Base-by-base conservation (phyloP, 1,284 basidiomycete genomes). In the Amylostereum areolatum region DNA sequence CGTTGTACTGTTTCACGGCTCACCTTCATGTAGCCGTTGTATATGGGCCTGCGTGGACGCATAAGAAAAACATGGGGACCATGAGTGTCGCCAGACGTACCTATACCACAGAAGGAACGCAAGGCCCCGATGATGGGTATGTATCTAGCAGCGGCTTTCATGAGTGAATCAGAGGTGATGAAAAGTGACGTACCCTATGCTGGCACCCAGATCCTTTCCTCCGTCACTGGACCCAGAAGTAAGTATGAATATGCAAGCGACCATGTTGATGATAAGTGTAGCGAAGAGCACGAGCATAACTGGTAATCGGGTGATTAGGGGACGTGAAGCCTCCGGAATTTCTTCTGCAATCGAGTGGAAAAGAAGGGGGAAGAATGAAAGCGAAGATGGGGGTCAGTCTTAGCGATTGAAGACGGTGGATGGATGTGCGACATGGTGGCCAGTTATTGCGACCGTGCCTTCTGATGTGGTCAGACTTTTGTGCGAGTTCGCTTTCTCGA, bases 61-160 rank as follows among this genome's bases (percentile, higher is more conserved):
- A 60, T 96, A 43, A 55, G 35, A 34, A 52, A 31, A 47, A 39
- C 43, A 49, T 46, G 37, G 43, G 27, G 12, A 40, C 3, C 7
- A 29, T 33, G 29, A 45, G 8, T 33, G 39, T 36, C 18, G 43
- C 35, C 36, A 28, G 18, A 58, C 76, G 59, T 55, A 85, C 85
- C 90, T 81, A 66, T 93, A 94, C 93, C 94, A 97, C 49, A 92
- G 74, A 56, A 96, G 72, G 72, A 97, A 97, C 33, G 92, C 41
- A 85, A 68, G 41, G 81, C 69, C 5, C 81, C 71, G 62, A 99
- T 96, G 53, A 97, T 72, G 46, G 91, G 76, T 40, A 95, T 57
- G 65, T 97, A 97, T 49, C 92, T 91, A 62, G 59, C 57, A 28
- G 37, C 49, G 33, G 35, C 24, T 37, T 53, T 43, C 44, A 50